A percentile compares a stretch with the other conserved stretches of the same genome.
Evolutionary conservation across 1,139 yeast species (phyloP).

Genomic region (Kodamaea sp.): DNA sequence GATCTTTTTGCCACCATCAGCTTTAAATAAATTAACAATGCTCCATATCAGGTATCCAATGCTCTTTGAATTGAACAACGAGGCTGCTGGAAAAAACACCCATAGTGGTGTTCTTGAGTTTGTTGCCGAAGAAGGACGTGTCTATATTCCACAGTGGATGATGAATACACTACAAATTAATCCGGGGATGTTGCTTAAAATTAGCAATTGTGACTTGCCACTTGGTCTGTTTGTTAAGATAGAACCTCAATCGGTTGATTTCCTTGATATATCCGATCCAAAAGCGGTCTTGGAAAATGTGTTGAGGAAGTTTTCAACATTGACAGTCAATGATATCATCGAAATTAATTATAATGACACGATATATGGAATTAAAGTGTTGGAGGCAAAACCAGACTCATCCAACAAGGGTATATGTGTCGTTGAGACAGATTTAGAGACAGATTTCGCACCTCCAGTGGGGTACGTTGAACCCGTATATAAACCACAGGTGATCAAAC

Average conservation of each 20-base stretch:
- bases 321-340: conserved; percentile 80
- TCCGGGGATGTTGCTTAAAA: conserved; percentile 77
- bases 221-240: conserved; percentile 86
- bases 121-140: conserved; percentile 96
- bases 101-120: conserved; percentile 96
- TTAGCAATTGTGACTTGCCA: conserved; percentile 76
- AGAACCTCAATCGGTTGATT: conserved; percentile 93
- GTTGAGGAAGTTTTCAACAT: conserved; percentile 80
- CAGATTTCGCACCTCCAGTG: conserved; percentile 98
- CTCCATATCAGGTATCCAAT: conserved; percentile 89
- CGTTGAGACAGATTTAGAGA: conserved; percentile 93
- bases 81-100: conserved; percentile 53
- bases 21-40: conserved; percentile 83
- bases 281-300: conserved; percentile 95
- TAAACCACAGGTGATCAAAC: conserved; percentile 28
- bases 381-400: conserved; percentile 84
- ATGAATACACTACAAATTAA: conserved; percentile 68
- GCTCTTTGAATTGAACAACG: conserved; percentile 79
- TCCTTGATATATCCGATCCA: conserved; percentile 91
- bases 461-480: conserved; percentile 93
- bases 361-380: conserved; percentile 73
- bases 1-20: conserved; percentile 90
- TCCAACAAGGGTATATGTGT: conserved; percentile 73
- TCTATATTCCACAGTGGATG: conserved; percentile 96
- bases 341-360: conserved; percentile 86